Conservation (phyloP, 2,329 filamentous ascomycete genomes). For the Juglanconis oblonga region DNA sequence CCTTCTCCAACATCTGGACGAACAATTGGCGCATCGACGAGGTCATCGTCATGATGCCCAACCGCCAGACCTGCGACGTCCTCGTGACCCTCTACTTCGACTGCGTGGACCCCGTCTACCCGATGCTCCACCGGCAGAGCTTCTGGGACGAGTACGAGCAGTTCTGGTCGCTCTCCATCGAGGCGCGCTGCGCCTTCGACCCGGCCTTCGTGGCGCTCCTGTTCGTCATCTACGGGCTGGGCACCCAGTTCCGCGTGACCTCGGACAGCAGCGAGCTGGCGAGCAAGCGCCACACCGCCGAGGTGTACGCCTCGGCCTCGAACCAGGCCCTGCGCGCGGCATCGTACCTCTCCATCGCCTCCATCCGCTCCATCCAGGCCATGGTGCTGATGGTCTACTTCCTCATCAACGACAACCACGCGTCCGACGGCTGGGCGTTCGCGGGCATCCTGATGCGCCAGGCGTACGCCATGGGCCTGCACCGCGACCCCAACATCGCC, state of each 20-base stretch:
- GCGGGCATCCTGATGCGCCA: slow-evolving; percentile 74
- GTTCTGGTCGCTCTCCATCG: slow-evolving; percentile 63
- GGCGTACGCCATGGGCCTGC: slow-evolving; percentile 77
- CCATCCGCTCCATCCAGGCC: slow-evolving; percentile 69
- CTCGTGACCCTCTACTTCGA: slow-evolving; percentile 63
- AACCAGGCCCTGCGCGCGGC: slow-evolving; percentile 74
- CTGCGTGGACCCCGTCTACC: slow-evolving; percentile 76
- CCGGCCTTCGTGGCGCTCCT: slow-evolving; percentile 69
- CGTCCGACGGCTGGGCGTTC: slow-evolving; percentile 80
- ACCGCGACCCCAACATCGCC: slow-evolving; percentile 74
- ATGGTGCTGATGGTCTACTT: slow-evolving; percentile 85
- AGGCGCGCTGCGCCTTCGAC: slow-evolving; percentile 61
- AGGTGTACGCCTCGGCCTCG: slow-evolving; percentile 77
- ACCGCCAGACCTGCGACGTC: slow-evolving; percentile 73
- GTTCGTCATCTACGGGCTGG: slow-evolving; percentile 74
- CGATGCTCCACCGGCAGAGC: slow-evolving; percentile 72
- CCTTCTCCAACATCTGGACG: slow-evolving; percentile 83
- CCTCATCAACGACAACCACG: slow-evolving; percentile 82
- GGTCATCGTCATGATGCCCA: slow-evolving; percentile 71
- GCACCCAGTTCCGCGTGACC: slow-evolving; percentile 67
- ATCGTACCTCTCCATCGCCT: slow-evolving; percentile 73
- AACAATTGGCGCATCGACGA: slow-evolving; percentile 72
- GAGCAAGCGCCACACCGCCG: slow-evolving; percentile 68
- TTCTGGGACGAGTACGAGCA: slow-evolving; percentile 77
- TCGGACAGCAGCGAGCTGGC: slow-evolving; percentile 45